Conservation (phyloP, 2,329 filamentous ascomycete genomes). For the Trichoderma simmonsii region DNA sequence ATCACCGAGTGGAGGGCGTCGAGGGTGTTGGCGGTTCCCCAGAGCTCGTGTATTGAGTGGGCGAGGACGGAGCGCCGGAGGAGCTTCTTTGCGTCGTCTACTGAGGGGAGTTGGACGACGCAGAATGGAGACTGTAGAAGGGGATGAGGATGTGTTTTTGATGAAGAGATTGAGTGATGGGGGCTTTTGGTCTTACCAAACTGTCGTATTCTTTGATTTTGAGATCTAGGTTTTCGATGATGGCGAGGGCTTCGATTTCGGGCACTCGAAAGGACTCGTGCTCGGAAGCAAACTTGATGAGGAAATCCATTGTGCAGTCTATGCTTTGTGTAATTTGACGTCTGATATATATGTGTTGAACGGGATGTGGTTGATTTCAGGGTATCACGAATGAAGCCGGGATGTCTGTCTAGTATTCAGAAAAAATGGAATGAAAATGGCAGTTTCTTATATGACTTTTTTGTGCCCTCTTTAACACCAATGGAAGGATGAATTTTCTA, state of each 20-base stretch:
- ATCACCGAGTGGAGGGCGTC: conserved; percentile 66
- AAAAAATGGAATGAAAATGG: not conserved
- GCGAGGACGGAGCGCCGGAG: conserved; percentile 75
- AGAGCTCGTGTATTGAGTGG: conserved; percentile 83
- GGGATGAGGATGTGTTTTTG: not conserved
- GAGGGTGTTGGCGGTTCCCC: conserved; percentile 70
- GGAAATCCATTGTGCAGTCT: conserved; percentile 60
- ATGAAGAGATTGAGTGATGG: not conserved
- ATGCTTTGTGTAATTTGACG: not conserved
- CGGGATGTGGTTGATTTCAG: not conserved
- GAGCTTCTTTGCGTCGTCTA: conserved; percentile 61
- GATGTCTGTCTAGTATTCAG: not conserved
- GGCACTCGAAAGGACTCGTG: conserved; percentile 89
- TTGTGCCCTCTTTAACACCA: not conserved
- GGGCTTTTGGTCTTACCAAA: conserved; percentile 54
- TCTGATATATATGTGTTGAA: too few species aligned
- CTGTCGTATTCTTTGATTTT: conserved; percentile 72
- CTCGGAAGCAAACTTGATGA: conserved; percentile 83
- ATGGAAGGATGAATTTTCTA: not conserved
- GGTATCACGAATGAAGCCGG: not conserved
- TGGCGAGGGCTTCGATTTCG: conserved; percentile 78
- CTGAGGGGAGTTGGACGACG: conserved; percentile 66
- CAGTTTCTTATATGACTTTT: not conserved
- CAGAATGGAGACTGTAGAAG: conserved; percentile 79
- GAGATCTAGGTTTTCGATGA: conserved; percentile 63